Base-by-base conservation (phyloP, 2,329 filamentous ascomycete species). In the Magnaporthiopsis rhizophila region DNA sequence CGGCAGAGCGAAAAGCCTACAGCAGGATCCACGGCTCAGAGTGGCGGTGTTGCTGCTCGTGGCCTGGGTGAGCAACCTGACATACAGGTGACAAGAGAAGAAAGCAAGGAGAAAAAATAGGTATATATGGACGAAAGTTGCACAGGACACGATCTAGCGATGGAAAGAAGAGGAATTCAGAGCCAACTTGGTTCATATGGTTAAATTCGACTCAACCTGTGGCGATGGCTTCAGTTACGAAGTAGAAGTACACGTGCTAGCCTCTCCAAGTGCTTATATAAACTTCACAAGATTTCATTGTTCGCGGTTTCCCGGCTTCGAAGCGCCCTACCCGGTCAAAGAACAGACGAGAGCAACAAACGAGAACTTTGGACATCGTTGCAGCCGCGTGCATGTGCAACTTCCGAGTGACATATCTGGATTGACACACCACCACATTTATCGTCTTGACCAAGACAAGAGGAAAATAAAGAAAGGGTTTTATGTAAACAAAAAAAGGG, bases 401-500 rank as follows among this genome's bases (percentile, higher is more conserved):
- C 18, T 18, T 13, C 6, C 7, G 38, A 21, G 38, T 21, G 38
- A 18, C 18, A 21, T 18, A 15, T 45, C 38, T 18, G 13, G 13
- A 45, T 45, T 15, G 18, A 45, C 2, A 6, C 38, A 18, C 38
- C 38, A 45, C 18, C 13, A 18, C 3, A 45, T 21, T 9, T 45
- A 21, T 45, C 18, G 38, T 45, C 38, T 21, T 6, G 2, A 15
- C 13, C 18, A 45, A 18, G 21, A 58, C 11, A 28, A 58, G 21
- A 24, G 8, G 56, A 58, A 13, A 24, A 58, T 9, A 58, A 6
- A 18, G 5, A 58, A 6, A 18, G 5, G 18, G 30, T 30, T 26
- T 30, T 30, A 58, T 58, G 57, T 58, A 65, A 61, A 62, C 65
- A 60, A 61, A 65, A 67, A 18, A 18, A 50, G 21, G 21, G 5